Conservation (phyloP, 305 asterid genomes). For the Fraxinus sp. region DNA sequence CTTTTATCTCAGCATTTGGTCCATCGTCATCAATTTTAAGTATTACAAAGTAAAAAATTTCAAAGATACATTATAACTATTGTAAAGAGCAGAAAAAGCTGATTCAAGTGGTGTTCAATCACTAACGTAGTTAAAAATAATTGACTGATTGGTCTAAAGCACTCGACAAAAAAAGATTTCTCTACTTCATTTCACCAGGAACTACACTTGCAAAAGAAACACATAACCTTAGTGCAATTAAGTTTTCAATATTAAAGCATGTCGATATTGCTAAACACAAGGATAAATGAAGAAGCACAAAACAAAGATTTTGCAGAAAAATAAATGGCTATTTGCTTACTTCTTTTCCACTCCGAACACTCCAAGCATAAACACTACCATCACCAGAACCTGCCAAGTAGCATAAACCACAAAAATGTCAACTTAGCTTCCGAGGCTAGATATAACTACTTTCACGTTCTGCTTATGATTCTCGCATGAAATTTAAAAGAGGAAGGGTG, state of each 20-base stretch:
- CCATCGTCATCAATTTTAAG: background rate
- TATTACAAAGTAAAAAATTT: background rate
- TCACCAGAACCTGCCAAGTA: constrained; percentile 85
- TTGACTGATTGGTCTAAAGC: background rate
- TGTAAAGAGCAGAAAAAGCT: background rate
- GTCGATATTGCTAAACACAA: constrained; percentile 7
- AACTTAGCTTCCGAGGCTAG: constrained; percentile 21
- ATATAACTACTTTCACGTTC: constrained; percentile 8
- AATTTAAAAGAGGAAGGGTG: background rate
- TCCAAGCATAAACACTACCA: constrained; percentile 96
- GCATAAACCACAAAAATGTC: constrained; percentile 33
- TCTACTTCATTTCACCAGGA: background rate
- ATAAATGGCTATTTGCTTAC: constrained; percentile 39
- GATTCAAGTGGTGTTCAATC: background rate
- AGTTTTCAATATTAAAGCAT: background rate
- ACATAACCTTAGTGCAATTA: constrained; percentile 25
- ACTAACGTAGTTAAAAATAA: background rate
- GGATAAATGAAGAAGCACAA: constrained; percentile 7
- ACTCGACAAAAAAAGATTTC: background rate
- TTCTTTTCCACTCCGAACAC: constrained; percentile 93
- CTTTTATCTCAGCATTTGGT: background rate
- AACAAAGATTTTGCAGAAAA: constrained; percentile 16
- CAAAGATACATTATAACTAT: background rate
- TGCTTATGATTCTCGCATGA: background rate
- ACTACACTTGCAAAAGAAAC: constrained; percentile 1